phyloP scores from a whole-genome alignment of 495 filamentous ascomycete genomes.

The Podospora sp. region DNA sequence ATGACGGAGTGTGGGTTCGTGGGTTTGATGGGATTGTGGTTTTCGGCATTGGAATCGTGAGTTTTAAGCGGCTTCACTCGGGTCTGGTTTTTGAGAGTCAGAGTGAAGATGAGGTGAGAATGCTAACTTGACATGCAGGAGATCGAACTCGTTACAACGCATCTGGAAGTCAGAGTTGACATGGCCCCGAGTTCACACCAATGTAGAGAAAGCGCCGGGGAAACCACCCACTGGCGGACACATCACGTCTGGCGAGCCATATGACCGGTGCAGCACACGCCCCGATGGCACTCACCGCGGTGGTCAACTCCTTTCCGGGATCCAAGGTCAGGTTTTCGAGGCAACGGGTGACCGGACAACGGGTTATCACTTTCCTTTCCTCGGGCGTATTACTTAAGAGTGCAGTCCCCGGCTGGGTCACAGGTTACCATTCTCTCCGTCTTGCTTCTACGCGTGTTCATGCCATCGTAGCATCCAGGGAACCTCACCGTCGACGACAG shows the following conservation, averaged over 20 bases:
- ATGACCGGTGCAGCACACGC: background rate
- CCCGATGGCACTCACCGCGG: background rate
- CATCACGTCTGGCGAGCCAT: background rate
- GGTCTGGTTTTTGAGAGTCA: no score
- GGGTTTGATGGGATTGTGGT: background rate
- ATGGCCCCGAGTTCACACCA: background rate
- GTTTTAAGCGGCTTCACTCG: no score
- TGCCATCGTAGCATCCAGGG: background rate
- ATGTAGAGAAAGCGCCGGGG: background rate
- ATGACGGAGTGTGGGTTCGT: background rate
- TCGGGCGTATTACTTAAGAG: constrained; percentile 7
- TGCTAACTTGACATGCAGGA: no score
- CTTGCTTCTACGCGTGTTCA: background rate
- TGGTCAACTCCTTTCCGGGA: background rate
- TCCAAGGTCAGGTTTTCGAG: background rate
- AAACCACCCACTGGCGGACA: background rate
- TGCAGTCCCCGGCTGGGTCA: background rate
- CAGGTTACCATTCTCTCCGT: constrained; percentile 4
- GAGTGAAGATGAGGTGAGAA: no score
- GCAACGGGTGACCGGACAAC: background rate
- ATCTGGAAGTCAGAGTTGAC: no score
- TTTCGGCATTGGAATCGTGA: no score
- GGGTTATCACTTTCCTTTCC: background rate
- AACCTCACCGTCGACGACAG: background rate
- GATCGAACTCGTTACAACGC: no score